phyloP scores from a whole-genome alignment of 2,329 filamentous ascomycete species.

The Xylariales sp. region DNA sequence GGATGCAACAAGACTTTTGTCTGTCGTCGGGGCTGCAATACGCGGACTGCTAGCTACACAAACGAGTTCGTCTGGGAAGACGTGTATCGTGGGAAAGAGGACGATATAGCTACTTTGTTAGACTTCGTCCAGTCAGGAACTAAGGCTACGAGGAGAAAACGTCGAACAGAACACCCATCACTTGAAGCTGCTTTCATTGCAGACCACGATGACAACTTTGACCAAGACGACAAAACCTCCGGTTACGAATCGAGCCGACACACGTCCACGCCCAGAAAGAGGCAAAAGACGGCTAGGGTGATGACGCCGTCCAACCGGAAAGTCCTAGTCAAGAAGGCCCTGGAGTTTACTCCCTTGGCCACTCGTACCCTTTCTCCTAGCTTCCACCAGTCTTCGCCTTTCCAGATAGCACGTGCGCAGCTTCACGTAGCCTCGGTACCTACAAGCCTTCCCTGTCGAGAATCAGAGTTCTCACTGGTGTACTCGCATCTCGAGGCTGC shows the following conservation, averaged over 20 bases:
- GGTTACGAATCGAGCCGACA: conserved; percentile 27
- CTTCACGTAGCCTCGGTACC: conserved; percentile 94
- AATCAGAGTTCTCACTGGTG: conserved; percentile 85
- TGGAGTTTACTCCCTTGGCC: conserved; percentile 94
- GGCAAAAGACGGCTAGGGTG: conserved; percentile 43
- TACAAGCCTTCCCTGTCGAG: conserved; percentile 81
- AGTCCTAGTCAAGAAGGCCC: conserved; percentile 74
- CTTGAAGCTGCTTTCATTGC: conserved; percentile 28
- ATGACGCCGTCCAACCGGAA: conserved; percentile 39
- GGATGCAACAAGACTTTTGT: conserved; percentile 84
- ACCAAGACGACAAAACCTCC: conserved; percentile 24
- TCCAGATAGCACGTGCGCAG: conserved; percentile 81
- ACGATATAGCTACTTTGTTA: conserved; percentile 62
- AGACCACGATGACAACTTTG: conserved; percentile 18
- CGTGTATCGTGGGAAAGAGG: conserved; percentile 60
- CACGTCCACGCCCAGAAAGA: conserved; percentile 51
- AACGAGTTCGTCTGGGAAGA: conserved; percentile 92
- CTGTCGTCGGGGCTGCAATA: conserved; percentile 85
- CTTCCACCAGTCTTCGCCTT: conserved; percentile 75
- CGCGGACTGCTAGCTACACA: conserved; percentile 83
- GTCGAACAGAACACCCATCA: conserved; percentile 20
- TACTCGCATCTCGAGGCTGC: conserved; percentile 92
- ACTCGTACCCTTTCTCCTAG: conserved; percentile 76
- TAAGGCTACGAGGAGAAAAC: conserved; percentile 59
- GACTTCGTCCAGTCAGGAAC: conserved; percentile 67